These are phyloP conservation scores for Paraphoma sp. DNA, from an alignment of 2,329 filamentous ascomycete genomes.

Conservation along the genomic window DNA sequence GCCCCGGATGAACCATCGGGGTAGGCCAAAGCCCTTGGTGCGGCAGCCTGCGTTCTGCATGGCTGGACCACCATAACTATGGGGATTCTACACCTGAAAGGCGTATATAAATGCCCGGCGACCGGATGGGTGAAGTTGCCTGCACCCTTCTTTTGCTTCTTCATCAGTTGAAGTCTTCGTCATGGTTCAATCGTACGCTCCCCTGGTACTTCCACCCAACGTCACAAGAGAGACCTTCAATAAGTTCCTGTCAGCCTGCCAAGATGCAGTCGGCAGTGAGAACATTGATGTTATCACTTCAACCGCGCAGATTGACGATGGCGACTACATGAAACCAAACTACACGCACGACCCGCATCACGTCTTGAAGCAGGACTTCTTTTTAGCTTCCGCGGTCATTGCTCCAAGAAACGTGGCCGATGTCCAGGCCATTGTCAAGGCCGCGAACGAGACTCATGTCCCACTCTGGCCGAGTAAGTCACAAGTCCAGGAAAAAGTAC, in stretches of 20 bases:
- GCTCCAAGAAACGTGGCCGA: conserved; percentile 49
- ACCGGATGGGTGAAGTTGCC: no score
- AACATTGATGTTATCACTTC: conserved; percentile 16
- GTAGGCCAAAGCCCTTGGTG: no score
- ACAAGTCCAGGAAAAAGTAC: not conserved
- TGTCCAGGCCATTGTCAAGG: conserved; percentile 26
- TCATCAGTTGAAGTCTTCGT: no score
- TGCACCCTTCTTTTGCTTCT: no score
- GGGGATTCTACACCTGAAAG: no score
- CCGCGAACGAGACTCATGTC: conserved; percentile 38
- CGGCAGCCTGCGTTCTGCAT: no score
- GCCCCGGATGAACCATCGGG: no score
- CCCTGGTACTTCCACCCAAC: conserved; percentile 11
- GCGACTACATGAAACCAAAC: conserved; percentile 26
- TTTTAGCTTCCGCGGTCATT: conserved; percentile 52
- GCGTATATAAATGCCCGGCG: no score
- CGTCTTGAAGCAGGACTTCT: conserved; percentile 51
- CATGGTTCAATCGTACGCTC: conserved; percentile 4
- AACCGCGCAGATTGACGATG: conserved; percentile 13
- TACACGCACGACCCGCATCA: conserved; percentile 53
- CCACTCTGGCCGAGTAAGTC: conserved; percentile 36
- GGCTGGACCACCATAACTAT: no score
- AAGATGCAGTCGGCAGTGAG: conserved; percentile 1
- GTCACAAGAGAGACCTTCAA: conserved; percentile 1
- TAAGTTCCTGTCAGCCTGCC: conserved; percentile 2